Evolutionary conservation across 441 rosid genomes (phyloP).

Genomic region (Euphorbia schlechtendalii): DNA sequence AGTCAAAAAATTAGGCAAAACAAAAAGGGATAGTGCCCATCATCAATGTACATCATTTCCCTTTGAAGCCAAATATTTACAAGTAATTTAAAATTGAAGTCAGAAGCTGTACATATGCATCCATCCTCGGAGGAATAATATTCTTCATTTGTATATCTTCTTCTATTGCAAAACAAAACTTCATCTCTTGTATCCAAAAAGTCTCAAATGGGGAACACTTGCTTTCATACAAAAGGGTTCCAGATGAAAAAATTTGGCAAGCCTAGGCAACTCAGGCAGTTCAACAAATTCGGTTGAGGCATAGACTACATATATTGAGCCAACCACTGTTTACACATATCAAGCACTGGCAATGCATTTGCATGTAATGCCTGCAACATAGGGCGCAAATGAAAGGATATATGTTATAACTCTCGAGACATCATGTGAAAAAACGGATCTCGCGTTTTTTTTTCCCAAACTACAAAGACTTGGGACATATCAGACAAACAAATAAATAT

Average conservation of each 20-base stretch:
- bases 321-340: slow-evolving; percentile 95
- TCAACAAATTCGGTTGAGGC: background rate
- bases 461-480: too few species aligned
- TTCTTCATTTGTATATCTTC: background rate
- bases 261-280: background rate
- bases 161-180: background rate
- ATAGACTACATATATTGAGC: slow-evolving; percentile 56
- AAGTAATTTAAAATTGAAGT: background rate
- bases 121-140: background rate
- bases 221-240: background rate
- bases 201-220: too few species aligned
- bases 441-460: background rate
- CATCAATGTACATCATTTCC: too few species aligned
- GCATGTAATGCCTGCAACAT: slow-evolving; percentile 76
- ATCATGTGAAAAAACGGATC: background rate
- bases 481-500: background rate
- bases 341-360: slow-evolving; percentile 87
- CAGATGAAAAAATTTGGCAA: background rate
- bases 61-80: background rate
- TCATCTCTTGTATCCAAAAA: background rate
- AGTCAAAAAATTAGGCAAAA: too few species aligned
- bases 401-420: background rate
- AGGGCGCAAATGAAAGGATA: background rate
- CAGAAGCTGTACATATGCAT: slow-evolving; percentile 5
- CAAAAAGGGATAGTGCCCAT: too few species aligned